A percentile compares a stretch with the other conserved stretches of the same genome.
phyloP scores from a whole-genome alignment of 306 rosid genomes.

The Lablab purpureus region DNA sequence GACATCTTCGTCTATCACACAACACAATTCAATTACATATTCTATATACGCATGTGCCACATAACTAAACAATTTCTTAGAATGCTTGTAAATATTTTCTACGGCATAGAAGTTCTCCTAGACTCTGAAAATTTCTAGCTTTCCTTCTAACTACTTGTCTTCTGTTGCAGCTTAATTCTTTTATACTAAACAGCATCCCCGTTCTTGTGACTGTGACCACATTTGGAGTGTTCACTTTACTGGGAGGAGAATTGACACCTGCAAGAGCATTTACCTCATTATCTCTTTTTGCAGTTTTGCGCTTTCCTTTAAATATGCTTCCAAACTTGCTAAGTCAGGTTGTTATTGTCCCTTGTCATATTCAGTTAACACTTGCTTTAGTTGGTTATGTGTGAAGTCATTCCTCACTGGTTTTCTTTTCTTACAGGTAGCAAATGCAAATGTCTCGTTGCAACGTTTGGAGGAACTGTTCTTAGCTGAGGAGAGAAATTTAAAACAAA shows the following conservation, averaged over 20 bases:
- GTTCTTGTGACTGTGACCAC: conserved; percentile 79
- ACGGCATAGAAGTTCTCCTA: conserved; percentile 1
- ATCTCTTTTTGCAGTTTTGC: conserved; percentile 78
- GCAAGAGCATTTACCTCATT: conserved; percentile 91
- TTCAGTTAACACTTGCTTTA: conserved; percentile 5
- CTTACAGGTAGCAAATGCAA: conserved; percentile 80
- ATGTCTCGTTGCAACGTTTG: conserved; percentile 80
- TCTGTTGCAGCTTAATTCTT: conserved; percentile 72
- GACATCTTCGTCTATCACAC: neutral
- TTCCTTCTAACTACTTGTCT: conserved; percentile 39
- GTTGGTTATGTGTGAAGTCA: conserved; percentile 20
- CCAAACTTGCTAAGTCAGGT: conserved; percentile 91
- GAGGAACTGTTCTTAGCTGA: conserved; percentile 78
- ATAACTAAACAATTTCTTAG: neutral
- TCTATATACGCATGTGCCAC: conserved; percentile 5
- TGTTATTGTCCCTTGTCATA: conserved; percentile 19
- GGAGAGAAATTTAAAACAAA: conserved; percentile 69
- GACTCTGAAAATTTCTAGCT: conserved; percentile 11
- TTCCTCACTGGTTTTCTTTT: conserved; percentile 38
- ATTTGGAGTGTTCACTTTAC: conserved; percentile 79
- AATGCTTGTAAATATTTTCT: conserved; percentile 14
- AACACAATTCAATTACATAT: neutral
- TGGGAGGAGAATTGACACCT: conserved; percentile 91
- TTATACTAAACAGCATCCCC: conserved; percentile 81
- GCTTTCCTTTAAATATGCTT: conserved; percentile 78